Evolutionary conservation across 441 rosid species (phyloP), one percentile per base, ranked within the genome.

Genomic region (Brassica hybrid): DNA sequence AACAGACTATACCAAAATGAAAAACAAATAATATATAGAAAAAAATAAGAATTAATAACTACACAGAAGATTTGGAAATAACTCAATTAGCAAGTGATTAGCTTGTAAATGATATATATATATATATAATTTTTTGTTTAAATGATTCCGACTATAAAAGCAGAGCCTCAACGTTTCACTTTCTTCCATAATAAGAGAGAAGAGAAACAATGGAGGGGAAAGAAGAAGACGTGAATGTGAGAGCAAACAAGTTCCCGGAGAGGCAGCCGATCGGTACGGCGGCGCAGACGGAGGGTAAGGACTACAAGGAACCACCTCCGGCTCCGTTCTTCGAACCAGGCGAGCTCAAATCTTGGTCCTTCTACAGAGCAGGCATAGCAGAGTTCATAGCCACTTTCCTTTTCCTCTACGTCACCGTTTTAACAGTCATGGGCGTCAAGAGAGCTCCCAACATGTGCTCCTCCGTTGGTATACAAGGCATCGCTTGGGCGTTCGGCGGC

Each of bases 191-290:
- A 13, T 48, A 5, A 68, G 71, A 27, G 16, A 18, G 60, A 54
- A 13, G 41, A 61, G 34, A 30, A 19, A 48, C 32, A 92, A 64
- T 91, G 98, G 96, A 94, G 76, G 91, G 85, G 54, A 94, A 90
- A 67, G 96, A 92, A 72, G 98, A 94, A 73, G 98, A 94, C 71
- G 98, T 94, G 25, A 87, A 94, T 69, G 60, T 90, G 36, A 96
- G 96, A 85, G 93, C 97, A 58, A 94, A 89, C 90, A 90, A 87
- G 87, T 90, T 73, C 83, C 56, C 82, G 6, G 97, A 92, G 87
- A 83, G 90, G 61, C 97, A 92, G 79, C 96, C 97, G 4, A 80
- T 92, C 14, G 96, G 98, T 0, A 90, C 91, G 43, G 82, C 97
- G 41, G 97, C 98, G 2, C 96, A 92, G 70, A 84, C 81, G 79